These are phyloP conservation scores for Artemisia argyi DNA, from an alignment of 129 eudicot species.

Conservation along the genomic window DNA sequence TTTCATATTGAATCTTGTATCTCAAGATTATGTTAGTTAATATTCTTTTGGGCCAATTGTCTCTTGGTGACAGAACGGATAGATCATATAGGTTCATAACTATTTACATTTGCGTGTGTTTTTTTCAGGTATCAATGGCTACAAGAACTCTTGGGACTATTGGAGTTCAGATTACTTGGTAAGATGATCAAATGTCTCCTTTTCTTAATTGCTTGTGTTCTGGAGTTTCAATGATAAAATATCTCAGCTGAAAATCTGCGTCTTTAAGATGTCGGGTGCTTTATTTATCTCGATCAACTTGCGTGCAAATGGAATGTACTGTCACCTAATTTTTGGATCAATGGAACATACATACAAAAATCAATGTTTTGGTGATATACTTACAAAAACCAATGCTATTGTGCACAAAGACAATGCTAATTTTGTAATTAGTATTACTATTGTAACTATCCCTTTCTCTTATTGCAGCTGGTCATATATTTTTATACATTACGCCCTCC, in stretches of 20 bases:
- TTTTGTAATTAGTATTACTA: not conserved
- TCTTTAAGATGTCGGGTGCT: conserved; percentile 13
- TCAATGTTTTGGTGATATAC: not conserved
- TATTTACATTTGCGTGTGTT: conserved; percentile 20
- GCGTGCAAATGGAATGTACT: not conserved
- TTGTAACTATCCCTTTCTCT: conserved; percentile 22
- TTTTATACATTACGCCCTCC: conserved; percentile 96
- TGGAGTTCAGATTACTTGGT: conserved; percentile 95
- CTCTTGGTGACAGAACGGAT: conserved; percentile 2
- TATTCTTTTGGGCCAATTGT: conserved; percentile 6
- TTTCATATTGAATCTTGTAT: conserved; percentile 8
- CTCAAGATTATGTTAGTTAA: conserved; percentile 3
- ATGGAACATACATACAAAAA: not conserved
- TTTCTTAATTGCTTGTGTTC: conserved; percentile 11
- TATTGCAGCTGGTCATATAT: conserved; percentile 92
- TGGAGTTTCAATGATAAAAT: not conserved
- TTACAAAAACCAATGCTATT: too few species aligned
- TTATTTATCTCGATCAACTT: not conserved
- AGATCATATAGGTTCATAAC: conserved; percentile 9
- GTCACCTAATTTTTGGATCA: not conserved
- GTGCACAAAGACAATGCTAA: not conserved
- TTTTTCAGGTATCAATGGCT: conserved; percentile 94
- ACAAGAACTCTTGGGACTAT: conserved; percentile 85
- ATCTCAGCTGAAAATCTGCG: not conserved
- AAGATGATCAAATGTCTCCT: conserved; percentile 24